These are phyloP conservation scores for Gaultheria prostrata DNA, from an alignment of 148 eudicot species.

Conservation along the genomic window DNA sequence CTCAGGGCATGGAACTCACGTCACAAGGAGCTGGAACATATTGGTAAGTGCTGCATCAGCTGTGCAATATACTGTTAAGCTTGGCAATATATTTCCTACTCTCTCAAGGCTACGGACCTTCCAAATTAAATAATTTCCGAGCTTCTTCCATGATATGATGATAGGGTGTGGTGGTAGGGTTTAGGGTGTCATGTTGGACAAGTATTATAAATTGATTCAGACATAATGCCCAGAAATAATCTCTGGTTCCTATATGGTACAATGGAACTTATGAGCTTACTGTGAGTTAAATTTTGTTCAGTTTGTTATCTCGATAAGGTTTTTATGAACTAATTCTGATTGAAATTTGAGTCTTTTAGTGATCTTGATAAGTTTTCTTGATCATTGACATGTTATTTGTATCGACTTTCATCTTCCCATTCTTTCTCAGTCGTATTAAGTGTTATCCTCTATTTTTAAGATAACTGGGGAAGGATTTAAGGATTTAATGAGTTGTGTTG, in stretches of 20 bases:
- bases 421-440: background rate
- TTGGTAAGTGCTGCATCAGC: constrained; percentile 56
- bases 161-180: background rate
- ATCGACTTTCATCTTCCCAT: background rate
- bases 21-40: constrained; percentile 99
- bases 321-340: background rate
- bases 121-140: background rate
- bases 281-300: background rate
- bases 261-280: background rate
- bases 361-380: background rate
- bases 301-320: background rate
- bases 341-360: background rate
- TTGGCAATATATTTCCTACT: constrained; percentile 1
- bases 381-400: background rate
- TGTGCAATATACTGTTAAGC: background rate
- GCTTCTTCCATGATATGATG: background rate
- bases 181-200: background rate
- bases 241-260: background rate
- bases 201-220: constrained; percentile 1
- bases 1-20: constrained; percentile 99
- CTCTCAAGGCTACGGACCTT: background rate
- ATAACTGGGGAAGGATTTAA: background rate
- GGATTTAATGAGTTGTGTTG: background rate
- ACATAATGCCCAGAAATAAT: background rate
- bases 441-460: background rate